Evolutionary conservation across 495 filamentous ascomycete species (phyloP).

Genomic region (Penicillium cosmopolitanum): DNA sequence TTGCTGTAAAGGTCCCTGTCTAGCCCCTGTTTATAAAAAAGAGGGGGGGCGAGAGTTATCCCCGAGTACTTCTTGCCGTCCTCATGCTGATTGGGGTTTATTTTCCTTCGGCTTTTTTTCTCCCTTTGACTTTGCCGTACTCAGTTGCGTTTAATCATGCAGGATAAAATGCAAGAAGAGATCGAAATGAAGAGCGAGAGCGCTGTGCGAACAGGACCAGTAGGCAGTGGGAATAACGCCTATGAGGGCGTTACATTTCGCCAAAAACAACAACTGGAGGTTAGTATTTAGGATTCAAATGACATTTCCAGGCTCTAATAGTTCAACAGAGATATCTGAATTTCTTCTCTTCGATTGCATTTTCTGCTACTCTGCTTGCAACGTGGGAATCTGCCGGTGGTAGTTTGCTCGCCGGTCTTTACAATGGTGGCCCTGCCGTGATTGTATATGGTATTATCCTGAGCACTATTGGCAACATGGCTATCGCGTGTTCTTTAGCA

Average conservation of each 20-base stretch:
- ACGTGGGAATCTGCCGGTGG: constrained; percentile 42
- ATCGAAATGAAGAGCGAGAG: constrained; percentile 30
- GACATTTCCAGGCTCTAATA: constrained; percentile 6
- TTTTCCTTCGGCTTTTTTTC: constrained; percentile 7
- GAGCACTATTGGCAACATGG: constrained; percentile 26
- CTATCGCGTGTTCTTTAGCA: constrained; percentile 33
- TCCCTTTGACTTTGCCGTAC: background rate
- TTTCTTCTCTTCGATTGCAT: constrained; percentile 38
- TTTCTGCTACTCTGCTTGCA: constrained; percentile 36
- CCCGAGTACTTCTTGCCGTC: constrained; percentile 13
- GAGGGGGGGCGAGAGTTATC: background rate
- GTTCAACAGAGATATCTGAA: constrained; percentile 38
- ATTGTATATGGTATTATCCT: constrained; percentile 38
- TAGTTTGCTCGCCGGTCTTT: constrained; percentile 29
- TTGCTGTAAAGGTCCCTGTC: constrained; percentile 19
- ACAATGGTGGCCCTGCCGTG: constrained; percentile 35
- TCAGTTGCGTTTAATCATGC: background rate
- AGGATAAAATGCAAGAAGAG: constrained; percentile 24
- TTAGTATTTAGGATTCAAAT: constrained; percentile 7
- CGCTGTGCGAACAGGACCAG: constrained; percentile 24
- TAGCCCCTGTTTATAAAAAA: constrained; percentile 10
- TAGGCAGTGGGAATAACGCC: constrained; percentile 13
- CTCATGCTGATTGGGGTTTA: background rate
- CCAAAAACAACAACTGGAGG: constrained; percentile 32
- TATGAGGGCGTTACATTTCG: constrained; percentile 24